Evolutionary conservation across 306 rosid species (phyloP).

Genomic region (Benincasa hispida): DNA sequence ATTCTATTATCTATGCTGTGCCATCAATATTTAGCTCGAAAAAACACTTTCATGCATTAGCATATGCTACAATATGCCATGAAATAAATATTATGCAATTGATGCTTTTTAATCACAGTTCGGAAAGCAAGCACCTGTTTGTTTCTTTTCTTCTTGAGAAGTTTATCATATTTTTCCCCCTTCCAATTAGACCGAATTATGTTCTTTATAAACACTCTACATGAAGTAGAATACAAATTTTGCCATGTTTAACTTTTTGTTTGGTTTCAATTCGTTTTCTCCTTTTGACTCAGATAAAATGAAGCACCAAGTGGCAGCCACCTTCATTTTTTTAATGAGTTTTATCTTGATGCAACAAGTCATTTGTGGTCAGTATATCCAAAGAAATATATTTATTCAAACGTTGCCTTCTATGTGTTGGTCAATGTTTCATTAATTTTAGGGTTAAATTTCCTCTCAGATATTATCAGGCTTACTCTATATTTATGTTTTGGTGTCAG

Average conservation of each 20-base stretch:
- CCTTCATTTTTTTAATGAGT: constrained; percentile 36
- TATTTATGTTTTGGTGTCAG: constrained; percentile 28
- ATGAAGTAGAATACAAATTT: constrained; percentile 6
- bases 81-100: not conserved
- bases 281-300: constrained; percentile 37
- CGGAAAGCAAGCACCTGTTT: not conserved
- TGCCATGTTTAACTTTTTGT: constrained; percentile 6
- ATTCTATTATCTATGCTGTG: not conserved
- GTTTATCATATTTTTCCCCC: not conserved
- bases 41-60: not conserved
- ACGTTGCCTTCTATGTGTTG: not conserved
- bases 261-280: constrained; percentile 12
- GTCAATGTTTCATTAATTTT: not conserved
- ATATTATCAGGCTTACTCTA: constrained; percentile 4
- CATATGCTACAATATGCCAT: not conserved
- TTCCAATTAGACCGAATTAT: not conserved
- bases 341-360: constrained; percentile 47
- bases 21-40: not conserved
- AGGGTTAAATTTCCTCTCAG: not conserved
- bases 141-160: not conserved
- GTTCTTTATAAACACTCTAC: not conserved
- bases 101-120: not conserved
- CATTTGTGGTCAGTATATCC: constrained; percentile 58
- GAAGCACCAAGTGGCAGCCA: constrained; percentile 44
- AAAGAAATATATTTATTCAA: not conserved